Conservation (phyloP, 257 asterid species). For the Ballota nigra region DNA sequence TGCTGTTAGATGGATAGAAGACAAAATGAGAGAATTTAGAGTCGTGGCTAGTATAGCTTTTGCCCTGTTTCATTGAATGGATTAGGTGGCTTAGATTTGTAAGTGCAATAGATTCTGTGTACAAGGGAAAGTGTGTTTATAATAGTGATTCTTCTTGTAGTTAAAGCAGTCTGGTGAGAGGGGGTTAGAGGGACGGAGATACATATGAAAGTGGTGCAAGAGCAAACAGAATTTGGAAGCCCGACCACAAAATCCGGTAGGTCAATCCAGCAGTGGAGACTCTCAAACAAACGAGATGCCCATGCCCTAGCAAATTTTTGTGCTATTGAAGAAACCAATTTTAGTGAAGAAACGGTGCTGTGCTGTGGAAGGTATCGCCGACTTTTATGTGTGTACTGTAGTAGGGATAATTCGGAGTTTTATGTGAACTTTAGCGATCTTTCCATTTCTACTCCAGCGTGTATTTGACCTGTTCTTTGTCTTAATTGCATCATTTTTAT, state of each 20-base stretch:
- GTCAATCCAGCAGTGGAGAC: no score
- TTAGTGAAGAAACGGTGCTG: neutral
- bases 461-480: no score
- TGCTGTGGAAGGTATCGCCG: neutral
- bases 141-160: neutral
- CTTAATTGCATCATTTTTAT: no score
- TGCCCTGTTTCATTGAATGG: constrained; percentile 76
- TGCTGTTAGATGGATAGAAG: constrained; percentile 55
- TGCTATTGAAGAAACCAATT: neutral
- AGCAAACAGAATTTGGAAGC: no score
- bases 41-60: constrained; percentile 63
- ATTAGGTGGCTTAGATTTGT: constrained; percentile 52
- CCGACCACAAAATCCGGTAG: no score
- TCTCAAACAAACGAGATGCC: no score
- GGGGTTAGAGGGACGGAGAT: no score
- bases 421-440: neutral
- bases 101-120: neutral
- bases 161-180: neutral
- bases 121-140: neutral
- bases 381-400: neutral
- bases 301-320: no score
- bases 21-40: constrained; percentile 41
- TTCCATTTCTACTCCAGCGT: no score
- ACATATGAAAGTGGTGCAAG: neutral
- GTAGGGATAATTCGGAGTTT: neutral